Conservation (phyloP, 352 stramenopile genomes). For the Phytophthora quininea region DNA sequence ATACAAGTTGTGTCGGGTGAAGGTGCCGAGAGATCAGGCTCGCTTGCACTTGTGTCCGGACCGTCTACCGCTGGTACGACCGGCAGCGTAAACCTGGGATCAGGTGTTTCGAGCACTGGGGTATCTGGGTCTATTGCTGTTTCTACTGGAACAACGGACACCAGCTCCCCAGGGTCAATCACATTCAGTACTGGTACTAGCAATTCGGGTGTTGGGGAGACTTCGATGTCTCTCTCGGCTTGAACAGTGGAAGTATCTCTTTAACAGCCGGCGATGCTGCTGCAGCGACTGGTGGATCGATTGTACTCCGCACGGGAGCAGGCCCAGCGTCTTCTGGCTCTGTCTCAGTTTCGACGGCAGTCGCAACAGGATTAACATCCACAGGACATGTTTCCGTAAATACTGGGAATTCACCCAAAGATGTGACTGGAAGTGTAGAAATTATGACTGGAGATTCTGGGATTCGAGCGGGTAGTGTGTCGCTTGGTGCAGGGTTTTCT, state of each 20-base stretch:
- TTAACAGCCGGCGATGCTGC: conserved; percentile 24
- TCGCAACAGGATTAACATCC: conserved; percentile 14
- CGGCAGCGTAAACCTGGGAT: conserved; percentile 34
- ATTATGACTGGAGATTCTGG: conserved; percentile 33
- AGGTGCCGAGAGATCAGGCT: conserved; percentile 30
- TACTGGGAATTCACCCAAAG: conserved; percentile 27
- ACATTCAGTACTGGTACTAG: conserved; percentile 33
- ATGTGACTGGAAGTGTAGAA: conserved; percentile 25
- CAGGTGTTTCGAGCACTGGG: conserved; percentile 28
- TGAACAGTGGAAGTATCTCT: conserved; percentile 36
- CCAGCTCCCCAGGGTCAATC: conserved; percentile 34
- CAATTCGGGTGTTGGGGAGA: conserved; percentile 34
- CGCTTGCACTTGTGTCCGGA: conserved; percentile 30
- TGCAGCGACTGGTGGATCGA: conserved; percentile 23
- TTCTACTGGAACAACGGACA: conserved; percentile 28
- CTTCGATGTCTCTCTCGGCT: conserved; percentile 31
- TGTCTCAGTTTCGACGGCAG: conserved; percentile 29
- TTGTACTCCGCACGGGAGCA: conserved; percentile 19
- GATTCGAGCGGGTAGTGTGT: conserved; percentile 26
- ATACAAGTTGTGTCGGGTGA: conserved; percentile 35
- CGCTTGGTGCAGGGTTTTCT: conserved; percentile 26
- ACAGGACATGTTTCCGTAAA: conserved; percentile 20
- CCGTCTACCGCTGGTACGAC: conserved; percentile 32
- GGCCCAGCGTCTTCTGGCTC: conserved; percentile 28
- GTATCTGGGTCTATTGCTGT: conserved; percentile 37